Evolutionary conservation across 1,139 yeast species (phyloP), one percentile per base, ranked within the genome.

Genomic region (Saccharomyces hybrid): DNA sequence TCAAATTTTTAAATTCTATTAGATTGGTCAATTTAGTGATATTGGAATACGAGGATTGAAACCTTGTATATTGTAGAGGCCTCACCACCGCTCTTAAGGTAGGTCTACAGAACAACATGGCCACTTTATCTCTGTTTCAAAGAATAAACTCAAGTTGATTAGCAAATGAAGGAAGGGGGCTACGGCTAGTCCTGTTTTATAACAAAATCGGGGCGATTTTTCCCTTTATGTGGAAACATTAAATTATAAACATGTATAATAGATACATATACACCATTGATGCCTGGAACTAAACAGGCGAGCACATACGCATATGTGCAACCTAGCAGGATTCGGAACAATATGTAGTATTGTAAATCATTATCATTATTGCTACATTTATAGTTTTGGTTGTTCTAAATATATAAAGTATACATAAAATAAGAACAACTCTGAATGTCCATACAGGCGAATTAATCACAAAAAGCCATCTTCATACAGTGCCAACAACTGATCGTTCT

Each of bases 1-100:
- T 76, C n/a, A 54, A 54, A 29, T 72, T 73, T 41, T 75, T 71
- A 67, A 83, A 83, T 61, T 80, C 82, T 52, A 74, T 66, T 48
- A 72, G 62, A 38, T 51, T 46, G 3, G 50, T 51, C 49, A 62
- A 23, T 27, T 61, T 59, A 7, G 59, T 54, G 20, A 62, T 55
- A 20, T 53, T 47, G 13, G 60, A 47, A 42, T 56, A 57, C 32
- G 54, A 48, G 47, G 60, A 55, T 16, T 48, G 53, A 13, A 51
- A 50, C 38, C 55, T 31, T 27, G 20, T 16, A 27, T 11, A 5
- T 20, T 28, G 28, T 28, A 29, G 41, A 7, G 41, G 23, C 7
- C 32, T 31, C 9, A 47, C 7, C n/a, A 3, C 44, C 44, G 11
- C 11, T 9, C 44, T 38, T 6, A 38, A 7, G 6, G 25, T 5